A percentile compares a stretch with the other conserved stretches of the same genome.
phyloP scores from a whole-genome alignment of 345 rosid species.

The Pistacia atlantica region DNA sequence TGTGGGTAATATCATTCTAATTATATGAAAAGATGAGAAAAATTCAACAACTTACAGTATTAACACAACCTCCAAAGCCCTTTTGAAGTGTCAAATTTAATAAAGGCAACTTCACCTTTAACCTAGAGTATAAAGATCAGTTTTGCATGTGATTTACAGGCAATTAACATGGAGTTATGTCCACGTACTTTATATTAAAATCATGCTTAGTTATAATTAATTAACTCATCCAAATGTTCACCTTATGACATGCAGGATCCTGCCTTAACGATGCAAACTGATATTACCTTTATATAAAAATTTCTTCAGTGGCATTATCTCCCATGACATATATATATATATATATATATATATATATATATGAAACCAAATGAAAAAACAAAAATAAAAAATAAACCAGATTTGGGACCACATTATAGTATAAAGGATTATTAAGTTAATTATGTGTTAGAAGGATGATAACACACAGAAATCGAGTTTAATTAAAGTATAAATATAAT shows the following conservation, averaged over 20 bases:
- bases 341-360: not conserved
- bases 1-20: not conserved
- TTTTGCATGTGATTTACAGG: slow-evolving; percentile 21
- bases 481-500: no score
- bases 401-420: slow-evolving; percentile 35
- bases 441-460: not conserved
- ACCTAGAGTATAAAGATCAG: slow-evolving; percentile 7
- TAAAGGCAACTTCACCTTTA: slow-evolving; percentile 26
- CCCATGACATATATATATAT: slow-evolving; percentile 3
- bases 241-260: slow-evolving; percentile 41
- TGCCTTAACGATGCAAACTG: slow-evolving; percentile 51
- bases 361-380: no score
- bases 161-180: slow-evolving; percentile 28
- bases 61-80: slow-evolving; percentile 42
- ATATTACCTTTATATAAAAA: slow-evolving; percentile 36
- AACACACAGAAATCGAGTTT: no score
- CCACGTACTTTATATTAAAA: slow-evolving; percentile 17
- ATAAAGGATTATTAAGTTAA: slow-evolving; percentile 19
- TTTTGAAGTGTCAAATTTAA: slow-evolving; percentile 39
- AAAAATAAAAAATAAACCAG: not conserved
- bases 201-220: not conserved
- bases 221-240: not conserved
- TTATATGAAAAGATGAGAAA: slow-evolving; percentile 22
- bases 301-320: slow-evolving; percentile 20
- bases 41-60: not conserved